These are phyloP conservation scores for Micractinium conductrix DNA, from an alignment of 139 green algal genomes.

Conservation along the genomic window DNA sequence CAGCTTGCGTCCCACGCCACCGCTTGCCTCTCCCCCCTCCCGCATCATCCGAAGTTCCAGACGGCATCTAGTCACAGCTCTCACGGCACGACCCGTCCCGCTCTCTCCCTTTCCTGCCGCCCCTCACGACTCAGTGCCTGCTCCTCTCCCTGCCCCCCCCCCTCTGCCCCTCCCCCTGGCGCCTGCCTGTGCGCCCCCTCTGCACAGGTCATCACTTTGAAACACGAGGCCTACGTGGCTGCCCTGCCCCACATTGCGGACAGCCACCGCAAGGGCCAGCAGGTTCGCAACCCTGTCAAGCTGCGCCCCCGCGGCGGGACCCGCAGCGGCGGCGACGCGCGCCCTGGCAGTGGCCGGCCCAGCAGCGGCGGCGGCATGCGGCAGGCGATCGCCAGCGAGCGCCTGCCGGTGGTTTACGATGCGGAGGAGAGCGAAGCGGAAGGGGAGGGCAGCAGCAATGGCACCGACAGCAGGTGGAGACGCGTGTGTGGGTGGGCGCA, in stretches of 20 bases:
- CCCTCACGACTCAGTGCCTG: no score
- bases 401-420: constrained; percentile 48
- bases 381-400: neutral
- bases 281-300: constrained; percentile 40
- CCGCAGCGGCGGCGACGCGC: neutral
- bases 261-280: constrained; percentile 48
- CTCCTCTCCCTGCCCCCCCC: no score
- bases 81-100: no score
- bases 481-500: neutral
- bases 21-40: no score
- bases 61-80: no score
- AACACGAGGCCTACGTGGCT: constrained; percentile 55
- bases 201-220: constrained; percentile 49
- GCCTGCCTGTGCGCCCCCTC: no score
- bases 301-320: constrained; percentile 5
- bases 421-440: neutral
- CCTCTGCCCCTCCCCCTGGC: neutral
- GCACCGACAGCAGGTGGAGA: neutral
- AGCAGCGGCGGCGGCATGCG: neutral
- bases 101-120: no score
- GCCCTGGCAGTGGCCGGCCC: no score
- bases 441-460: neutral
- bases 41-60: no score
- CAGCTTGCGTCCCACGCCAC: no score
- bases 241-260: constrained; percentile 47